These are phyloP conservation scores for Corylus heterophylla DNA, from an alignment of 306 rosid genomes.

Conservation along the genomic window DNA sequence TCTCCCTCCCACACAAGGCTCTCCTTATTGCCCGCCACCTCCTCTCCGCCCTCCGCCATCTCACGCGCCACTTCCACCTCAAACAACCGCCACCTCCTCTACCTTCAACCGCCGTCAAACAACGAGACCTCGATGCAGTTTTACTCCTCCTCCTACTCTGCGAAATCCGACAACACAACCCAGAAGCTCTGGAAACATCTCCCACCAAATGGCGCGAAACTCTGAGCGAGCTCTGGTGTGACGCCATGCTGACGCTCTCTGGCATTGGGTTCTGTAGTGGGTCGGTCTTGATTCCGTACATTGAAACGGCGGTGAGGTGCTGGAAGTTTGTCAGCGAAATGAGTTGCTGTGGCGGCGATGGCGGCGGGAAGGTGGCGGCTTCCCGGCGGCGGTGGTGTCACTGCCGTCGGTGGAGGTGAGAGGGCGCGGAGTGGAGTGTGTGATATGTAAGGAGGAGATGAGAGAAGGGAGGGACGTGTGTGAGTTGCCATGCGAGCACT, in stretches of 20 bases:
- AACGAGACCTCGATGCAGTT: constrained; percentile 63
- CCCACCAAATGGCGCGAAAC: constrained; percentile 52
- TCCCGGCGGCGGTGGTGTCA: constrained; percentile 51
- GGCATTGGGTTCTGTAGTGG: constrained; percentile 42
- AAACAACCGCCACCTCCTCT: constrained; percentile 12
- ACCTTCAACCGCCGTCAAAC: constrained; percentile 25
- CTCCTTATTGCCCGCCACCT: constrained; percentile 74
- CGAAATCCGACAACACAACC: constrained; percentile 62
- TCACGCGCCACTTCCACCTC: constrained; percentile 49
- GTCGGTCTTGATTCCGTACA: constrained; percentile 49
- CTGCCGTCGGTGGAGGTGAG: constrained; percentile 57
- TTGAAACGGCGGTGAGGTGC: constrained; percentile 61
- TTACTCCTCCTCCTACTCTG: constrained; percentile 77
- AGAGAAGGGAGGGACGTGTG: constrained; percentile 68
- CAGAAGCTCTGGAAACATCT: constrained; percentile 46
- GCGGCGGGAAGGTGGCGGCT: constrained; percentile 49
- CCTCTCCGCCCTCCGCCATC: constrained; percentile 68
- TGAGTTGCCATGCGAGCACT: constrained; percentile 76
- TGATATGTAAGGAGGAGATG: constrained; percentile 85
- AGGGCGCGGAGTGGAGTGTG: constrained; percentile 62
- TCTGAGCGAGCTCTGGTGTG: constrained; percentile 29
- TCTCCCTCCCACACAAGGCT: constrained; percentile 65
- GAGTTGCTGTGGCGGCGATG: constrained; percentile 27
- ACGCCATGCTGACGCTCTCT: constrained; percentile 37
- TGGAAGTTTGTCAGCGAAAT: constrained; percentile 50